Base-by-base conservation (phyloP, 192 early-diverging fungal species). In the Allomyces macrogynus region DNA sequence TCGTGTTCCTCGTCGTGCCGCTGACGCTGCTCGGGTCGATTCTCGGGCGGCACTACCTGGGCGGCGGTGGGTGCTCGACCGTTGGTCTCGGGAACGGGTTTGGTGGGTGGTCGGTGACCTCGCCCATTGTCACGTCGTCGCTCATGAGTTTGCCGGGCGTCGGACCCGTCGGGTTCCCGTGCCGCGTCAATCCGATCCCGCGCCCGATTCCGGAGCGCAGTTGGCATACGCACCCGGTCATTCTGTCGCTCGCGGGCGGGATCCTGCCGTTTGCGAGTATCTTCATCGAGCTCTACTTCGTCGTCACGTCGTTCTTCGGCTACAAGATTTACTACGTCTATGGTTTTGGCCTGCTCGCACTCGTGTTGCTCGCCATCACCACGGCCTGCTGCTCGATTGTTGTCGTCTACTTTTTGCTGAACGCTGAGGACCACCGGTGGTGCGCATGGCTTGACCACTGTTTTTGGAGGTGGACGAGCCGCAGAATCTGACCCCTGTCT, bases 281-380 rank as follows among this genome's bases (percentile, higher is more conserved):
- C 62, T 97, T 95, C 67, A 91, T 95, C 68, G 94, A 97, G 80
- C 78, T 95, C 61, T 95, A 94, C 77, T 97, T 92, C 75, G 88
- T 97, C 65, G 88, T 95, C 79, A 88, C 89, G 74, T 87, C 85
- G 60, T 91, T 95, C 61, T 94, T 90, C 90, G 86, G 85, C 79
- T 86, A 89, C 79, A 85, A 86, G 69, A 84, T 91, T 24, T 97
- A 93, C 77, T 93, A 93, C 69, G 84, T 93, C 64, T 92, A 90
- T 82, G 90, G 93, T 0, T 92, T 95, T 77, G 72, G 92, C 69
- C 82, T 93, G 77, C 68, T 92, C 63, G 90, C 93, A 7, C 92
- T 92, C 74, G 69, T 85, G 24, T 85, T 96, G 61, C 76, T 96
- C 65, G 74, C 91, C 42, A 65, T 93, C 65, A 91, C 89, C 0